Percentiles rank a stretch among this genome's conserved stretches.
These are phyloP conservation scores for Taxillus chinensis DNA, from an alignment of 164 flowering plant species.

Conservation along the genomic window DNA sequence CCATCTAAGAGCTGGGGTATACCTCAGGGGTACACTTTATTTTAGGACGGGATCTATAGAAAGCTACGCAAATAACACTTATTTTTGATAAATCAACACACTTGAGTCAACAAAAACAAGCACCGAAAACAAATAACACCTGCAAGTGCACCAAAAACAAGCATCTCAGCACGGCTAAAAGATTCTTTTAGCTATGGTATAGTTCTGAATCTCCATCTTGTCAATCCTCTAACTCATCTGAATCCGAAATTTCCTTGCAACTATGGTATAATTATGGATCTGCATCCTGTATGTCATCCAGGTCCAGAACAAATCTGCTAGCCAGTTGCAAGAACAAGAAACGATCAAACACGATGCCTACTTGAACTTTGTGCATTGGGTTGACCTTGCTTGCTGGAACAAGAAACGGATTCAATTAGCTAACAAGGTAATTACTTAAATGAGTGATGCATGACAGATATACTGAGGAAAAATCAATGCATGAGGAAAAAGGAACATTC, in stretches of 20 bases:
- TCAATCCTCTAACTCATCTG: conserved; percentile 84
- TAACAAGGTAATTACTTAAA: too few species aligned
- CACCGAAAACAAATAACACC: too few species aligned
- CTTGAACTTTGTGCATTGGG: conserved; percentile 77
- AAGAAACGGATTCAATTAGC: conserved; percentile 9
- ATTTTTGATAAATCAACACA: too few species aligned
- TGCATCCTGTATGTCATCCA: conserved; percentile 78
- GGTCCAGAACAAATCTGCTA: conserved; percentile 37
- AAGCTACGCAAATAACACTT: too few species aligned
- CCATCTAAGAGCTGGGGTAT: too few species aligned
- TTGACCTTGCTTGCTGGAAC: conserved; percentile 79
- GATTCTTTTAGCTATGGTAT: too few species aligned
- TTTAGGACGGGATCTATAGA: too few species aligned
- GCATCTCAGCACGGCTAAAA: conserved; percentile 75
- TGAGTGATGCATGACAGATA: too few species aligned
- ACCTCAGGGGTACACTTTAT: too few species aligned
- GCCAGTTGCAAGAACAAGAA: conserved; percentile 72
- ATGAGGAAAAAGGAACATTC: too few species aligned
- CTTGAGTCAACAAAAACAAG: conserved; percentile 10
- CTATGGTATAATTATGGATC: conserved; percentile 74
- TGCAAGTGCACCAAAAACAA: conserved; percentile 79
- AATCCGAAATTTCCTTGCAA: conserved; percentile 70
- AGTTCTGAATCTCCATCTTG: too few species aligned
- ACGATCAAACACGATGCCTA: conserved; percentile 76
- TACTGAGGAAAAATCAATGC: too few species aligned